phyloP scores from a whole-genome alignment of 139 green algal genomes.

The Chlamydomonas schloesseri region DNA sequence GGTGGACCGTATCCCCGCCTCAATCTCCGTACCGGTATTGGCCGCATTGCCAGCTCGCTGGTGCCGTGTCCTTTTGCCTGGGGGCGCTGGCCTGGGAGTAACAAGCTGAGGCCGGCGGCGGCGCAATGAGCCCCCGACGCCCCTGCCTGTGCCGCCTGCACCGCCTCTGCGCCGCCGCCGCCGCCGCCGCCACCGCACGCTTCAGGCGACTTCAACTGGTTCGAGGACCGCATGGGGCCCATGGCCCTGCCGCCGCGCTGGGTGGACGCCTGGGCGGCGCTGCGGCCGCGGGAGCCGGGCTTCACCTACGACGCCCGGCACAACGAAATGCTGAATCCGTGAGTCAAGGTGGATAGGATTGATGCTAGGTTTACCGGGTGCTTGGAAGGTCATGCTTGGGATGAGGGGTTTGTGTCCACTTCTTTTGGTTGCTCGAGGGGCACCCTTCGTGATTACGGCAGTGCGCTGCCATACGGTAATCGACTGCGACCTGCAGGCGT shows the following conservation, averaged over 20 bases:
- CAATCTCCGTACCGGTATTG: too few species aligned
- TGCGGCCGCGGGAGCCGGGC: constrained; percentile 54
- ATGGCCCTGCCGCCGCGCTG: constrained; percentile 37
- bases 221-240: constrained; percentile 50
- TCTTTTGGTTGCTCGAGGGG: too few species aligned
- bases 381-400: background rate
- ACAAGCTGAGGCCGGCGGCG: too few species aligned
- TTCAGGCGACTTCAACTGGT: constrained; percentile 78
- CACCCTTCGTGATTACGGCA: background rate
- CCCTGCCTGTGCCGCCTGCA: background rate
- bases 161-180: background rate
- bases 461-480: too few species aligned
- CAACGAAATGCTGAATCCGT: constrained; percentile 72
- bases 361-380: too few species aligned
- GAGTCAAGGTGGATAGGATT: background rate
- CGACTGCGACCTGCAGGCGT: background rate
- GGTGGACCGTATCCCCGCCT: too few species aligned
- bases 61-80: too few species aligned
- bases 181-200: constrained; percentile 8
- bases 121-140: too few species aligned
- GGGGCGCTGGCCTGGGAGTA: too few species aligned
- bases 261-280: constrained; percentile 61
- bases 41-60: background rate
- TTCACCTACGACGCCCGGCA: constrained; percentile 65
- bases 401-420: background rate